Base-by-base conservation (phyloP, 345 rosid genomes). In the Gossypium stocksii region DNA sequence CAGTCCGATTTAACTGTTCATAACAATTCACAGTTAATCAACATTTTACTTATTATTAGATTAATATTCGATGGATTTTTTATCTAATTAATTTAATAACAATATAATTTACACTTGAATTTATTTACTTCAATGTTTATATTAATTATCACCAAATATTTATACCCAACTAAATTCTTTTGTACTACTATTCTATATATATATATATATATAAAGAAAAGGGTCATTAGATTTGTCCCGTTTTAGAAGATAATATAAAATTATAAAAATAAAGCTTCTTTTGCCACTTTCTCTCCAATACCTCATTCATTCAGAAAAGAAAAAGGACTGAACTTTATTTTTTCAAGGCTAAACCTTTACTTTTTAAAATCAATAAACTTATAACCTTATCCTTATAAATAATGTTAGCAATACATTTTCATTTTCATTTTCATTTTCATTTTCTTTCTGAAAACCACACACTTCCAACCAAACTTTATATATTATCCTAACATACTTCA, bases 281-380 rank as follows among this genome's bases (percentile, higher is more conserved):
- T 53, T 65, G 10, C 70, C 23, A 19, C 29, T 65, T 41, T 65
- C 52, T 65, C 70, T 65, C 70, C 70, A 65, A 46, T 45, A 22
- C 51, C 11, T 49, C 46, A 29, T 60, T 10, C 45, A 44, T 20
- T 49, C 56, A 66, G 2, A 51, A 51, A 45, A 19, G 46, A 61
- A 53, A 46, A 14, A 25, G 79, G 60, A 9, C 70, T 46, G 27
- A 44, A 43, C 52, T 72, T 67, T 34, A 34, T 34, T 34, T 34
- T 34, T 34, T 5, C 41, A 34, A 34, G 60, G 7, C 73, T 46
- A 25, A 44, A 43, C 52, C 62, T 67, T 14, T 7, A 41, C 72
- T 75, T 74, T 77, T 56, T 34, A 72, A 22, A 80, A 71, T 72
- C 71, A 79, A 76, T 75, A 77, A 79, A 73, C 44, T 7, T 68